Evolutionary conservation across 805 yeast species (phyloP).

Genomic region (Hermanozyma aechmeae): DNA sequence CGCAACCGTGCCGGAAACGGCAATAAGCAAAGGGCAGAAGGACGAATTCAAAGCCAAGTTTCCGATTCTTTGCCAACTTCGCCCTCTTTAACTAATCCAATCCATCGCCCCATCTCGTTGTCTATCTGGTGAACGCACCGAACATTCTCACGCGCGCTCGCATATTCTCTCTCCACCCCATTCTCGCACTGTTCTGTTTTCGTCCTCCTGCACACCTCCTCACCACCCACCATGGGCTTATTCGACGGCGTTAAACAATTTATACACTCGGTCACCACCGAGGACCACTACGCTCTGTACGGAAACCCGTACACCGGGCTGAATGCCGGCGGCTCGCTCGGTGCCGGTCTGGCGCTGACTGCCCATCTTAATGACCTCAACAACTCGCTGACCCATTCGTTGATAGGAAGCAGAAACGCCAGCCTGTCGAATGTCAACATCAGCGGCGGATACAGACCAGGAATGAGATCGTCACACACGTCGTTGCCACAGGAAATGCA

Average conservation of each 20-base stretch:
- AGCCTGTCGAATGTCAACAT: slow-evolving; percentile 8
- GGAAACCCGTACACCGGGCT: slow-evolving; percentile 19
- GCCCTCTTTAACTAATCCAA: no score
- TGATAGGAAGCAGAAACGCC: slow-evolving; percentile 13
- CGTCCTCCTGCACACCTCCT: no score
- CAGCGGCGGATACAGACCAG: slow-evolving; percentile 35
- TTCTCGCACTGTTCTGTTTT: no score
- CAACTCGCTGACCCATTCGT: slow-evolving; percentile 20
- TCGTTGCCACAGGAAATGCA: slow-evolving; percentile 30
- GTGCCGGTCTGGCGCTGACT: slow-evolving; percentile 11
- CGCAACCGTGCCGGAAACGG: no score
- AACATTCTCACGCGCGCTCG: no score
- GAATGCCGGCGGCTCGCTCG: slow-evolving; percentile 9
- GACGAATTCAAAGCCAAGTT: no score
- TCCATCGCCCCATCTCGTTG: no score
- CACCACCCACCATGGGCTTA: slow-evolving; percentile 20
- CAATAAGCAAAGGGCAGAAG: no score
- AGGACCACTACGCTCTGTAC: slow-evolving; percentile 51
- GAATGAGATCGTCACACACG: slow-evolving; percentile 33
- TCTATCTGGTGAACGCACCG: no score
- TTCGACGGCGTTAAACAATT: slow-evolving; percentile 29
- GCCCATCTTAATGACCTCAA: slow-evolving; percentile 30
- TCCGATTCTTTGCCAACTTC: no score
- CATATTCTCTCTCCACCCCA: no score
- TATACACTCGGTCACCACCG: slow-evolving; percentile 44